These are phyloP conservation scores for Gynandropsis gynandra DNA, from an alignment of 345 rosid genomes.

Conservation along the genomic window DNA sequence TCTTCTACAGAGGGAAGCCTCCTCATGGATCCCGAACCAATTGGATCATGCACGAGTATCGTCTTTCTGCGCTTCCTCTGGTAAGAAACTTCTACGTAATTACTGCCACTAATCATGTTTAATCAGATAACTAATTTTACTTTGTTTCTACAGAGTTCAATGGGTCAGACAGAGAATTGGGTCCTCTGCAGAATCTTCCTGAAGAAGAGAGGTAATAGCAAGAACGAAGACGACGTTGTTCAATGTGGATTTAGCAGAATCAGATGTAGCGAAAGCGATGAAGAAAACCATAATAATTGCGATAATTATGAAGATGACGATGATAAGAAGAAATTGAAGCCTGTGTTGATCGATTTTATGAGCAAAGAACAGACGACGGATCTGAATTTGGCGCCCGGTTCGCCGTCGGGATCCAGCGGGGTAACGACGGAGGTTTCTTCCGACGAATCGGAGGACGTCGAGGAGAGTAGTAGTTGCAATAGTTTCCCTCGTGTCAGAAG, in stretches of 20 bases:
- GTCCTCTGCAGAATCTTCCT: constrained; percentile 88
- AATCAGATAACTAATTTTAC: background rate
- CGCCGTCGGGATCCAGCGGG: constrained; percentile 74
- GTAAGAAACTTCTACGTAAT: background rate
- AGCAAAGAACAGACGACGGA: constrained; percentile 45
- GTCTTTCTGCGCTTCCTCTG: constrained; percentile 40
- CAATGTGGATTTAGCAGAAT: constrained; percentile 28
- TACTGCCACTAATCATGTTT: background rate
- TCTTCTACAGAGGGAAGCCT: constrained; percentile 87
- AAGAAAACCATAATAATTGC: constrained; percentile 11
- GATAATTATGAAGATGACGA: constrained; percentile 4
- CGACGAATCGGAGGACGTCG: constrained; percentile 49
- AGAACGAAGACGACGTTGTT: constrained; percentile 35
- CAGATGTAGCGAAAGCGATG: constrained; percentile 28
- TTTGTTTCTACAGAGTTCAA: constrained; percentile 33
- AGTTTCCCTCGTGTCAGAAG: constrained; percentile 46
- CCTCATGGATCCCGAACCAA: constrained; percentile 79
- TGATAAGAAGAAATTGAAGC: constrained; percentile 26
- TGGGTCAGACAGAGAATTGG: constrained; percentile 59
- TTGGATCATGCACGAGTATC: constrained; percentile 98
- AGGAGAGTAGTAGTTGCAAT: constrained; percentile 74
- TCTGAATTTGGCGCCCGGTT: constrained; percentile 49
- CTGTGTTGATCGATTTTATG: constrained; percentile 77
- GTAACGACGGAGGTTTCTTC: constrained; percentile 55
- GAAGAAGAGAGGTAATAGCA: constrained; percentile 61